Conservation (phyloP, 176 grass and related monocot genomes). For the Triticum urartu region DNA sequence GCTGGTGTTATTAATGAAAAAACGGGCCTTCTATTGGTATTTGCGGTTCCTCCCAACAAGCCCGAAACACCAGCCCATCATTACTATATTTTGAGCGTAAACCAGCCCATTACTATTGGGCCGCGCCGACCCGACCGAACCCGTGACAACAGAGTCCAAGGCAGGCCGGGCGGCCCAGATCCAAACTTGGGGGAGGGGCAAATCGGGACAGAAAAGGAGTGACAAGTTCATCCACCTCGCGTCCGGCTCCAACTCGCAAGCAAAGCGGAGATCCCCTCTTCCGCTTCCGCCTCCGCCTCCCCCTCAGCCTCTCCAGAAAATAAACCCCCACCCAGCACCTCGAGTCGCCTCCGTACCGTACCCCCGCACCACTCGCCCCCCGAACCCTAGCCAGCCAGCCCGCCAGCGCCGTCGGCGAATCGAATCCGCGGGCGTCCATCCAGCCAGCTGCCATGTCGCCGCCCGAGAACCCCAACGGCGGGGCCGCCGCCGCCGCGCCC, state of each 20-base stretch:
- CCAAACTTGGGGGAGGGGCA: constrained; percentile 33
- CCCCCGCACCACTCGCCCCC: neutral
- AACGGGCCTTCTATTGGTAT: no score
- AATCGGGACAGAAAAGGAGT: neutral
- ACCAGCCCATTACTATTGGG: neutral
- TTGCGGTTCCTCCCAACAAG: no score
- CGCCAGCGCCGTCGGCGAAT: neutral
- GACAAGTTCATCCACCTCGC: neutral
- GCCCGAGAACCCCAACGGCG: constrained; percentile 34
- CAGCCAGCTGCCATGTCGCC: constrained; percentile 25
- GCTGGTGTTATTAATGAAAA: no score
- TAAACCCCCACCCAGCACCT: neutral
- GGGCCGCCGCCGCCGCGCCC: constrained; percentile 23
- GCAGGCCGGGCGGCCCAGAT: neutral
- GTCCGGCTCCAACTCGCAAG: neutral
- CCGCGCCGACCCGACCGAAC: no score
- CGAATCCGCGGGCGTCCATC: neutral
- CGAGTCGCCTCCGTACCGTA: neutral
- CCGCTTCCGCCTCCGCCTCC: neutral
- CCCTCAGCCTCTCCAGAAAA: neutral
- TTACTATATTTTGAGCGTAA: no score
- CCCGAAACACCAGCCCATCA: no score
- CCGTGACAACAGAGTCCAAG: no score
- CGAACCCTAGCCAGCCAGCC: neutral
- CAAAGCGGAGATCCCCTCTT: constrained; percentile 23